A percentile compares a stretch with the other conserved stretches of the same genome.
phyloP scores from a whole-genome alignment of 2,329 filamentous ascomycete species.

The Penicillium sp. region DNA sequence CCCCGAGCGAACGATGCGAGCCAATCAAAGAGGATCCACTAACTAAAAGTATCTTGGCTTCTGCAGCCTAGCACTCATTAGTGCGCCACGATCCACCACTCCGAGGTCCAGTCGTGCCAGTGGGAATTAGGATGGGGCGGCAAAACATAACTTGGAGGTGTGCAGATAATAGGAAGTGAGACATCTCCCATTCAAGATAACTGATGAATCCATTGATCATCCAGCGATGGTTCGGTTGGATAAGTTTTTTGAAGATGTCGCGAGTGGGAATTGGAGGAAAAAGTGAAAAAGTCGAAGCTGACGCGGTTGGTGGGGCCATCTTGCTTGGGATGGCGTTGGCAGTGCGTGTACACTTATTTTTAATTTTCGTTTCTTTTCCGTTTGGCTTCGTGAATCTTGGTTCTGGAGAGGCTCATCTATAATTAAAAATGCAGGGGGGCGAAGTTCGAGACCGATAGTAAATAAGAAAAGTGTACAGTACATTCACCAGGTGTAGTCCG shows the following conservation, averaged over 20 bases:
- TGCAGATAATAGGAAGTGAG: neutral
- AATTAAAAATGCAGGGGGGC: neutral
- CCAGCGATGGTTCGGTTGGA: neutral
- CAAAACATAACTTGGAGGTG: neutral
- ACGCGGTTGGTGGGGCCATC: slow-evolving; percentile 21
- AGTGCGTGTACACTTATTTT: slow-evolving; percentile 9
- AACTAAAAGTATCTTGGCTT: slow-evolving; percentile 11
- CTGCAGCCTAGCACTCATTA: slow-evolving; percentile 13
- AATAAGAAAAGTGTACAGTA: too few relatives aligned
- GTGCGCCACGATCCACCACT: slow-evolving; percentile 2
- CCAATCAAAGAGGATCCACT: slow-evolving; percentile 7
- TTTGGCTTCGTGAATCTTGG: neutral
- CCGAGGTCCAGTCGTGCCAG: neutral
- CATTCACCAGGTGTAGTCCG: too few relatives aligned
- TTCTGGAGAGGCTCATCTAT: neutral
- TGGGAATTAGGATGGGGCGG: neutral
- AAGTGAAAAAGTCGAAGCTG: slow-evolving; percentile 8
- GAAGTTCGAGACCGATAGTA: too few relatives aligned
- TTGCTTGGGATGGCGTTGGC: slow-evolving; percentile 13
- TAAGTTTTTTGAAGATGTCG: slow-evolving; percentile 1
- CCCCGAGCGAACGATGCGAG: slow-evolving; percentile 3
- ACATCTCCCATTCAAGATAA: neutral
- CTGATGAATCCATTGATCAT: neutral
- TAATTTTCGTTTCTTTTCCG: neutral
- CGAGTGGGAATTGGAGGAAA: neutral